Evolutionary conservation across 129 eudicot species (phyloP), one percentile per base, ranked within the genome.

Genomic region (Apium graveolens): DNA sequence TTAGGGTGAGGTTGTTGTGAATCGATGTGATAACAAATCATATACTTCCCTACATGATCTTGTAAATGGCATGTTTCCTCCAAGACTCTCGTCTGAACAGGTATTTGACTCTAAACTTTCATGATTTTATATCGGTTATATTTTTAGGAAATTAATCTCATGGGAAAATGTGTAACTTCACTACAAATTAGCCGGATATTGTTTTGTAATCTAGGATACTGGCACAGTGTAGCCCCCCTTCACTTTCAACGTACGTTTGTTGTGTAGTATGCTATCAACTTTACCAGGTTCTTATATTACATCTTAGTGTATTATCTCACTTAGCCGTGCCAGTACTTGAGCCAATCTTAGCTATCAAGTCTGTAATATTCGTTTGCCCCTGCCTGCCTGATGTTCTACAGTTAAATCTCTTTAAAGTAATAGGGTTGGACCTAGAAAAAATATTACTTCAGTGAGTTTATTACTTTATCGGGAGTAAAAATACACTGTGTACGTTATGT

Each of bases 1-100:
- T 46, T 87, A 95, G 99, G 99, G 99, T 63, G 92, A 95, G 75
- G 91, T 95, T 26, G 92, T 85, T 68, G 93, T 91, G 72, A 90
- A 92, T 80, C 96, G 97, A 5, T 82, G 84, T 70, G 83, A 88
- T 63, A 87, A 90, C 82, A 95, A 92, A 79, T 91, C 99, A 68
- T 95, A 95, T 79, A 85, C 88, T 70, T 83, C 94, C 57, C 94
- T 95, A 69, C 94, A 90, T 70, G 81, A 83, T 78, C 97, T 95
- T n/a, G 99, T 92, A 24, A 84, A 90, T 66, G 94, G 84, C 79
- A 92, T 95, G 89, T 95, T 95, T 60, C 99, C 99, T 5, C 84
- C 92, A 51, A 78, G 80, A 70, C 79, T 89, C 76, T 82, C 82
- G 35, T 81, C 75, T 18, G 98, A 92, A 70, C 92, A 90, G 98